A percentile compares a stretch with the other conserved stretches of the same genome.
Evolutionary conservation across 2,329 filamentous ascomycete species (phyloP).

Genomic region (Shiraia sp.): DNA sequence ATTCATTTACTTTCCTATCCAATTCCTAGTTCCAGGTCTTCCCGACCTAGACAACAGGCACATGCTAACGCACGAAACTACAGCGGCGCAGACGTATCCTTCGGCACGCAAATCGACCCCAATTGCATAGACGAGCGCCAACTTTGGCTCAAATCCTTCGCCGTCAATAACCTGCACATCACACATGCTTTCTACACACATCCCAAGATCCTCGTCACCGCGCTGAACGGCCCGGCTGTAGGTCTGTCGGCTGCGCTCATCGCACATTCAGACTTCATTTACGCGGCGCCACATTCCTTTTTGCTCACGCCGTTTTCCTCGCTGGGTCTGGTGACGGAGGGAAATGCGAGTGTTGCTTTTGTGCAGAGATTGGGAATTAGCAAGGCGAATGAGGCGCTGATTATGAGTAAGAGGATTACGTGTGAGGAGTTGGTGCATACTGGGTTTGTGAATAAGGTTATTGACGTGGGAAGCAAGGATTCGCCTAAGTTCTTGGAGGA

Average conservation of each 20-base stretch:
- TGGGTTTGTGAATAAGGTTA: slow-evolving; percentile 86
- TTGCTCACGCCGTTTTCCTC: slow-evolving; percentile 90
- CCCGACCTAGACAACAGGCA: too few relatives aligned
- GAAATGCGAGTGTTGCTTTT: slow-evolving; percentile 76
- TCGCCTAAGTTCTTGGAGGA: slow-evolving; percentile 67
- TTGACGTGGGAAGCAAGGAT: slow-evolving; percentile 64
- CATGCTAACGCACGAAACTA: too few relatives aligned
- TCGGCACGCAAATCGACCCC: slow-evolving; percentile 50
- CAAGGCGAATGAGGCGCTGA: slow-evolving; percentile 88
- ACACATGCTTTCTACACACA: slow-evolving; percentile 91
- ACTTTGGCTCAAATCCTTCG: slow-evolving; percentile 73
- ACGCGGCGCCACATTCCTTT: slow-evolving; percentile 77
- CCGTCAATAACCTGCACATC: slow-evolving; percentile 84
- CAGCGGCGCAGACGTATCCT: slow-evolving; percentile 79
- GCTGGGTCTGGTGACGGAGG: slow-evolving; percentile 87
- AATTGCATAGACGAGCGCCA: slow-evolving; percentile 47
- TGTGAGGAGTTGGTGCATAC: slow-evolving; percentile 72
- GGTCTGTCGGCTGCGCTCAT: slow-evolving; percentile 85
- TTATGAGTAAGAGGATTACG: slow-evolving; percentile 81
- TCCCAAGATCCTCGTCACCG: slow-evolving; percentile 88
- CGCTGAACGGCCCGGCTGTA: slow-evolving; percentile 88
- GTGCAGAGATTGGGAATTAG: slow-evolving; percentile 77
- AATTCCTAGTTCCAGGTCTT: too few relatives aligned
- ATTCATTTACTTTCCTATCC: background rate
- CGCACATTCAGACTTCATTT: slow-evolving; percentile 89